phyloP scores from a whole-genome alignment of 345 rosid genomes.

The Turritis glabra region DNA sequence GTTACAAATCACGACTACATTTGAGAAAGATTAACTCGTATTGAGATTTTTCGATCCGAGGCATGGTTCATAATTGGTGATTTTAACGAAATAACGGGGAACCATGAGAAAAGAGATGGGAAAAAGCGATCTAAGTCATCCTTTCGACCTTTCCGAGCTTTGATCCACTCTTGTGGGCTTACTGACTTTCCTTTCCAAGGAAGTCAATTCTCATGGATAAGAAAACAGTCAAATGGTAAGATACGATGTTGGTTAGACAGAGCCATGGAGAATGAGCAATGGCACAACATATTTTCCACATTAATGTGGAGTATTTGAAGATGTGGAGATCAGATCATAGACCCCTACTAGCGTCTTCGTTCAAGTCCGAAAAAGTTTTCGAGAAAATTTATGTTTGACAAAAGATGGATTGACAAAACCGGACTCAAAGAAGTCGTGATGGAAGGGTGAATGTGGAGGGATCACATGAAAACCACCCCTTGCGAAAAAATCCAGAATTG shows the following conservation, averaged over 20 bases:
- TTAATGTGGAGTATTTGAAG: neutral
- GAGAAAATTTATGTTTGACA: neutral
- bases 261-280: neutral
- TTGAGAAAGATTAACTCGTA: too few species aligned
- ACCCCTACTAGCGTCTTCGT: neutral
- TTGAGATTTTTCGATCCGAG: too few species aligned
- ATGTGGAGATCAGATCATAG: neutral
- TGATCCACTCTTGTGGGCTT: neutral
- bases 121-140: too few species aligned
- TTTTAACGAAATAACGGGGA: too few species aligned
- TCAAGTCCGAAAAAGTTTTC: neutral
- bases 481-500: neutral
- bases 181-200: neutral
- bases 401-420: fast-evolving
- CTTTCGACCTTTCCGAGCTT: too few species aligned
- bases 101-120: too few species aligned
- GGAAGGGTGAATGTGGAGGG: neutral
- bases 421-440: neutral
- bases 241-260: neutral
- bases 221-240: fast-evolving
- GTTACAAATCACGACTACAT: too few species aligned
- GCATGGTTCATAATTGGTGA: too few species aligned
- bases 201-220: neutral
- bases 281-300: neutral
- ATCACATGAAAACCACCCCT: fast-evolving